Percentiles rank a stretch among this genome's conserved stretches.
Conservation (phyloP, 2,329 filamentous ascomycete species). For the Talaromyces sp. region DNA sequence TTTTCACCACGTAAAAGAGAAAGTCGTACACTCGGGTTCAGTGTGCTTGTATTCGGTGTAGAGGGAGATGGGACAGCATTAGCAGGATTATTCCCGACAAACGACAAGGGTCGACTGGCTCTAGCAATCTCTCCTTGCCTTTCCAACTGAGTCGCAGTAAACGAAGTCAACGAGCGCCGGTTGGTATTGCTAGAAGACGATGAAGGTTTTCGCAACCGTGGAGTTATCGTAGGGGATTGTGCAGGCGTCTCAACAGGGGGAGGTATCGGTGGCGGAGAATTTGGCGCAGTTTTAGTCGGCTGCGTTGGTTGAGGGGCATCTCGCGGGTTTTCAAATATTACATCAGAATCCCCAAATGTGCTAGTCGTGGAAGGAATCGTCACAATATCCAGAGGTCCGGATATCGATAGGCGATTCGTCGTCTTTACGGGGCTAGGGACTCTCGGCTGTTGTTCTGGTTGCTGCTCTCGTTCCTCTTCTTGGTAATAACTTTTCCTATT, state of each 20-base stretch:
- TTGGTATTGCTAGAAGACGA: slow-evolving; percentile 19
- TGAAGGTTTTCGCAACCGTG: slow-evolving; percentile 19
- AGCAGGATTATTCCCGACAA: background rate
- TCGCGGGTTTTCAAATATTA: slow-evolving; percentile 21
- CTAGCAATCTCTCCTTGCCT: slow-evolving; percentile 6
- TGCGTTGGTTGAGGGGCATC: slow-evolving; percentile 23
- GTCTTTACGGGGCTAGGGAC: slow-evolving; percentile 15
- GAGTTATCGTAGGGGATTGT: slow-evolving; percentile 16
- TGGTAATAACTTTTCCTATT: slow-evolving; percentile 15
- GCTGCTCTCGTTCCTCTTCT: slow-evolving; percentile 7
- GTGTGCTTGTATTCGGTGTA: slow-evolving; percentile 42
- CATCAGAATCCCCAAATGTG: slow-evolving; percentile 23
- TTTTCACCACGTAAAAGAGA: slow-evolving; percentile 5
- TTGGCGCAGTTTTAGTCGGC: slow-evolving; percentile 22
- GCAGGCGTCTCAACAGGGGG: background rate
- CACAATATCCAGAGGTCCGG: slow-evolving; percentile 21
- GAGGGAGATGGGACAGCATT: slow-evolving; percentile 25
- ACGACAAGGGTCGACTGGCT: slow-evolving; percentile 12
- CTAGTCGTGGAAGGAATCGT: slow-evolving; percentile 22
- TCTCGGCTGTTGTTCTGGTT: background rate
- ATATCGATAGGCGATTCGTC: slow-evolving; percentile 22
- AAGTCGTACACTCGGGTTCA: slow-evolving; percentile 31
- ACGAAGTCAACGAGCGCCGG: slow-evolving; percentile 25
- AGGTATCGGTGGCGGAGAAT: slow-evolving; percentile 9
- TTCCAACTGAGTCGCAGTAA: slow-evolving; percentile 17